These are phyloP conservation scores for Cryphonectria carpinicola DNA, from an alignment of 2,329 filamentous ascomycete species.

Conservation along the genomic window DNA sequence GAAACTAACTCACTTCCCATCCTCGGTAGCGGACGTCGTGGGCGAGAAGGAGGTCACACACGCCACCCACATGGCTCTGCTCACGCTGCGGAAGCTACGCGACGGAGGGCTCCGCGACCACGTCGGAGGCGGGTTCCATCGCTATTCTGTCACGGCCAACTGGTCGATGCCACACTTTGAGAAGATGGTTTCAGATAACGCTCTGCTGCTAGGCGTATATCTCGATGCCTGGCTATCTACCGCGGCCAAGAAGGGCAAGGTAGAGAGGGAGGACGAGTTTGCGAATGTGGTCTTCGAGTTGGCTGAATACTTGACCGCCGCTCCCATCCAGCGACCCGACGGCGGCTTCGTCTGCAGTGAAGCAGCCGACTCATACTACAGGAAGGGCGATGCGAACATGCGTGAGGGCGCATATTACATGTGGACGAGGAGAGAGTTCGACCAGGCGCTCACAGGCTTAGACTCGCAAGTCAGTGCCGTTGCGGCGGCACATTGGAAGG, in stretches of 20 bases:
- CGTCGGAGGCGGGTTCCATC: conserved; percentile 60
- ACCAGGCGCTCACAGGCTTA: conserved; percentile 68
- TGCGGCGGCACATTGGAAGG: conserved; percentile 82
- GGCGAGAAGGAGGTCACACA: conserved; percentile 75
- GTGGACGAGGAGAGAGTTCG: conserved; percentile 88
- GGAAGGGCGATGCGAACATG: conserved; percentile 76
- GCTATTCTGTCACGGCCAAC: conserved; percentile 88
- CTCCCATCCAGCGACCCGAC: conserved; percentile 66
- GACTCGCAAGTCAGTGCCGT: conserved; percentile 68
- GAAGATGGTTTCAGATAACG: conserved; percentile 94
- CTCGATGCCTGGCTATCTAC: conserved; percentile 78
- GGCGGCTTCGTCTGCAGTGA: conserved; percentile 89
- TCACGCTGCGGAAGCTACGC: conserved; percentile 76
- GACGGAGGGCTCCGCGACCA: conserved; percentile 61
- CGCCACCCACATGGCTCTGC: conserved; percentile 77
- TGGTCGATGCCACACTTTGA: conserved; percentile 97
- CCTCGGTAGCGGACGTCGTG: conserved; percentile 81
- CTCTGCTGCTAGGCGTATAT: conserved; percentile 81
- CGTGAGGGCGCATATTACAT: conserved; percentile 93
- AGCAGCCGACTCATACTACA: conserved; percentile 82
- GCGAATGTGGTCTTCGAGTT: conserved; percentile 80
- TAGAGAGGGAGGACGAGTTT: conserved; percentile 65
- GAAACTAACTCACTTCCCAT: conserved; percentile 71
- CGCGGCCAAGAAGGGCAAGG: conserved; percentile 41
- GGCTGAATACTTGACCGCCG: conserved; percentile 79